A percentile compares a stretch with the other conserved stretches of the same genome.
Conservation (phyloP, 805 yeast genomes). For the Metschnikowia cerradonensis region DNA sequence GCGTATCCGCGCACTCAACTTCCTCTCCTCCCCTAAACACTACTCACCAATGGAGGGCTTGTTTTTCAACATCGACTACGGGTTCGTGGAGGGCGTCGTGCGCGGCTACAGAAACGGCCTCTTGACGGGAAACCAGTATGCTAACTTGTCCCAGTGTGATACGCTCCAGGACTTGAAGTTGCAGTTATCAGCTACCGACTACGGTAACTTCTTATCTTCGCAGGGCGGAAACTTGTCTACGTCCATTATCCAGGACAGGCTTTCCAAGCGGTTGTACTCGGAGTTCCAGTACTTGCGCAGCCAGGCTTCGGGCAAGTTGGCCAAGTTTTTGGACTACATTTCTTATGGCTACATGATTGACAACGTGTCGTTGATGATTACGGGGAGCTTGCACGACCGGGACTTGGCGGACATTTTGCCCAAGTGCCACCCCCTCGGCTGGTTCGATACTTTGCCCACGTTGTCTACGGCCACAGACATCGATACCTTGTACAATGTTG, state of each 20-base stretch:
- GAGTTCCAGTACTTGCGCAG: slow-evolving; percentile 83
- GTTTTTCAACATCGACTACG: slow-evolving; percentile 83
- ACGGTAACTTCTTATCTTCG: slow-evolving; percentile 83
- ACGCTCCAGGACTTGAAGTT: slow-evolving; percentile 88
- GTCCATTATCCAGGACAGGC: slow-evolving; percentile 75
- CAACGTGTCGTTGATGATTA: slow-evolving; percentile 90
- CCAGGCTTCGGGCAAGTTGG: slow-evolving; percentile 76
- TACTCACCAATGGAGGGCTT: slow-evolving; percentile 75
- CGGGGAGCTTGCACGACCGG: slow-evolving; percentile 94
- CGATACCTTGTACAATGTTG: slow-evolving; percentile 88
- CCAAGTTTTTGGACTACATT: slow-evolving; percentile 85
- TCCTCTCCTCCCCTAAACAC: neutral
- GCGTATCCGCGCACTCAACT: neutral
- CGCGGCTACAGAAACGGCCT: slow-evolving; percentile 91
- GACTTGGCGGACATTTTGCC: slow-evolving; percentile 83
- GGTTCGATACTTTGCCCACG: slow-evolving; percentile 97
- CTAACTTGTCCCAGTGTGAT: slow-evolving; percentile 94
- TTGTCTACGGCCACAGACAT: slow-evolving; percentile 91
- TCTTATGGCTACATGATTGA: slow-evolving; percentile 98
- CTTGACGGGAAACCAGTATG: slow-evolving; percentile 71
- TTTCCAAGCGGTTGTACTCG: slow-evolving; percentile 67
- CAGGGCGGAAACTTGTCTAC: slow-evolving; percentile 83
- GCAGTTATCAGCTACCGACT: slow-evolving; percentile 93
- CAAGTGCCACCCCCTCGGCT: slow-evolving; percentile 94
- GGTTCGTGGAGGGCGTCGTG: slow-evolving; percentile 90